Base-by-base conservation (phyloP, 2,329 filamentous ascomycete genomes). In the Nemania sp. region DNA sequence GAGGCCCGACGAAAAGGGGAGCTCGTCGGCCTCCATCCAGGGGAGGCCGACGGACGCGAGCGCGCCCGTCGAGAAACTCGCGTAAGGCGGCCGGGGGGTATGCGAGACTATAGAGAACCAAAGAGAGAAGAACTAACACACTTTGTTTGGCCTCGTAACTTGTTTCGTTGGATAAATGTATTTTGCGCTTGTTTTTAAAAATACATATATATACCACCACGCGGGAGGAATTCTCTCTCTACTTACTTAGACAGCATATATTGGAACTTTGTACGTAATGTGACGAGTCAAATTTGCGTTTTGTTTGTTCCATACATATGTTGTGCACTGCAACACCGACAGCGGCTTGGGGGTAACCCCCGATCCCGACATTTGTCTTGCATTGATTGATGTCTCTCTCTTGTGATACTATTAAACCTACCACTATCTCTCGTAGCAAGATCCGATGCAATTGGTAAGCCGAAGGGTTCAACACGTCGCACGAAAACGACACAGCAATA, bases 1-100 rank as follows among this genome's bases (percentile, higher is more conserved):
- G 2, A 34, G 32, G n/a, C 46, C 11, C 20, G 60, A 63, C 10
- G 60, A 54, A 3, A 60, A 59, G 32, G 37, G 42, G 2, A 63
- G 60, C 12, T 13, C 40, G 13, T 57, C 60, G 2, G 32, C 18
- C 9, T 63, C 60, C 1, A 51, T 63, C n/a, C 48, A 48, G 3
- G 60, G 51, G 4, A 35, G 51, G 9, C 40, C 60, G 34, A 43
- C 39, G 43, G 51, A 55, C 25, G 29, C 29, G n/a, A 52, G n/a
- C 25, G 40, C 18, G 25, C 18, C 21, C 3, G 43, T 37, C 12
- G 57, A 60, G 25, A 63, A 63, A 39, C 18, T 46, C 13, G 57
- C 60, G 10, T 63, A 57, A 20, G n/a, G n/a, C n/a, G n/a, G n/a
- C n/a, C 15, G 9, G n/a, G 12, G 17, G 25, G 25, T 7, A 29